phyloP scores from a whole-genome alignment of 164 flowering plant genomes.

The Berberis thunbergii region DNA sequence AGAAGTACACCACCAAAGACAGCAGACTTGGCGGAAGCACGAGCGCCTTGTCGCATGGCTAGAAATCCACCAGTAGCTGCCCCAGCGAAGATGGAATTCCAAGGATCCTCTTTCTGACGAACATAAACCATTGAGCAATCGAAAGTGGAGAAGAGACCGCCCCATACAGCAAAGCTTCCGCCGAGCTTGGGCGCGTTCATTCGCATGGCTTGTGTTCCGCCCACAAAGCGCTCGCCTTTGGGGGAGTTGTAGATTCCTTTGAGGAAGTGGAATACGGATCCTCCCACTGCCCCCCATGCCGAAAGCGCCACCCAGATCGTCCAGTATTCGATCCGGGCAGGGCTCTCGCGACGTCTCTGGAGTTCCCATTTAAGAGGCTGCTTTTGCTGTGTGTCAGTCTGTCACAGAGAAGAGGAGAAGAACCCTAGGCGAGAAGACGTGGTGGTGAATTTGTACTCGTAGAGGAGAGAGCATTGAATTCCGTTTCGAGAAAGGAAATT shows the following conservation, averaged over 20 bases:
- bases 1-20: constrained; percentile 59
- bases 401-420: no score
- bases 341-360: constrained; percentile 79
- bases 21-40: constrained; percentile 54
- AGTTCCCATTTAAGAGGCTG: no score
- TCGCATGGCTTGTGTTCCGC: constrained; percentile 63
- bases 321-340: constrained; percentile 85
- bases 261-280: constrained; percentile 73
- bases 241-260: constrained; percentile 70
- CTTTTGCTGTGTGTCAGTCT: no score
- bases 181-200: constrained; percentile 83
- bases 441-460: no score
- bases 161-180: constrained; percentile 92
- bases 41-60: constrained; percentile 62
- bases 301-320: constrained; percentile 83
- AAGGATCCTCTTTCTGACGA: constrained; percentile 87
- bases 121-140: constrained; percentile 77
- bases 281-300: constrained; percentile 90
- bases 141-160: constrained; percentile 73
- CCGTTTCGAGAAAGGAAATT: no score
- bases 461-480: no score
- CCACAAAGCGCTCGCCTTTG: constrained; percentile 42
- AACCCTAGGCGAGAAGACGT: no score
- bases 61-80: constrained; percentile 92
- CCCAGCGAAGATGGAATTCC: constrained; percentile 85